Percentiles rank a stretch among this genome's conserved stretches.
Conservation (phyloP, 1,284 basidiomycete genomes). For the Cryptococcus depauperatus region DNA sequence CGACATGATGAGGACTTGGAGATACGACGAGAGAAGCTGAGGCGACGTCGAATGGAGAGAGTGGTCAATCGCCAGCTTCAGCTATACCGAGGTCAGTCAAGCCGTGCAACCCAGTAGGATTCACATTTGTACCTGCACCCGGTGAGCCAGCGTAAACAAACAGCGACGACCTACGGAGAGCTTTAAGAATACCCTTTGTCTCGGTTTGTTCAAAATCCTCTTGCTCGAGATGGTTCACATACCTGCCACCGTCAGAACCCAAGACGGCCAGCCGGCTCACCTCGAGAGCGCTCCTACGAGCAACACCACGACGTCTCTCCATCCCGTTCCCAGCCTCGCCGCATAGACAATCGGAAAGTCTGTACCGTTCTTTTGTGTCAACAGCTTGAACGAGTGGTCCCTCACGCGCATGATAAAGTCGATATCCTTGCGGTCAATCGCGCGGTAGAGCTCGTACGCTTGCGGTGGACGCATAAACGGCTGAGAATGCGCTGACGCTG, state of each 20-base stretch:
- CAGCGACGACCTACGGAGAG: slow-evolving; percentile 21
- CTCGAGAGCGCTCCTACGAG: slow-evolving; percentile 42
- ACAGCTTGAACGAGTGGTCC: slow-evolving; percentile 40
- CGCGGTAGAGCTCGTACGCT: slow-evolving; percentile 43
- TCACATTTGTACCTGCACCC: slow-evolving; percentile 34
- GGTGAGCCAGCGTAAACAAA: background rate
- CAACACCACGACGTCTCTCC: slow-evolving; percentile 42
- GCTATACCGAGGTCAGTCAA: slow-evolving; percentile 18
- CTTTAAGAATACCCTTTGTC: slow-evolving; percentile 37
- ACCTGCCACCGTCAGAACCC: slow-evolving; percentile 19
- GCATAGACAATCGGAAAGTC: slow-evolving; percentile 45
- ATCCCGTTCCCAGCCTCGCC: slow-evolving; percentile 35
- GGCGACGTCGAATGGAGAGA: slow-evolving; percentile 34
- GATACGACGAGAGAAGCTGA: slow-evolving; percentile 40
- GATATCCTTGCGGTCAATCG: slow-evolving; percentile 44
- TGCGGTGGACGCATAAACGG: slow-evolving; percentile 39
- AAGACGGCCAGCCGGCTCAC: slow-evolving; percentile 14
- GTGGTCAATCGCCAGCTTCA: slow-evolving; percentile 45
- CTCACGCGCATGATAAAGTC: slow-evolving; percentile 43
- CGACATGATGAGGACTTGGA: slow-evolving; percentile 46
- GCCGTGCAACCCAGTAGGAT: slow-evolving; percentile 1
- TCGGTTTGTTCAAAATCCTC: slow-evolving; percentile 42
- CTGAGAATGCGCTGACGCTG: slow-evolving; percentile 13
- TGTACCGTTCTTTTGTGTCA: slow-evolving; percentile 43
- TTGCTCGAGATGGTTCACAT: slow-evolving; percentile 43